Evolutionary conservation across 2,329 filamentous ascomycete species (phyloP), one percentile per base, ranked within the genome.

Genomic region (Torrubiella hemipterigena): DNA sequence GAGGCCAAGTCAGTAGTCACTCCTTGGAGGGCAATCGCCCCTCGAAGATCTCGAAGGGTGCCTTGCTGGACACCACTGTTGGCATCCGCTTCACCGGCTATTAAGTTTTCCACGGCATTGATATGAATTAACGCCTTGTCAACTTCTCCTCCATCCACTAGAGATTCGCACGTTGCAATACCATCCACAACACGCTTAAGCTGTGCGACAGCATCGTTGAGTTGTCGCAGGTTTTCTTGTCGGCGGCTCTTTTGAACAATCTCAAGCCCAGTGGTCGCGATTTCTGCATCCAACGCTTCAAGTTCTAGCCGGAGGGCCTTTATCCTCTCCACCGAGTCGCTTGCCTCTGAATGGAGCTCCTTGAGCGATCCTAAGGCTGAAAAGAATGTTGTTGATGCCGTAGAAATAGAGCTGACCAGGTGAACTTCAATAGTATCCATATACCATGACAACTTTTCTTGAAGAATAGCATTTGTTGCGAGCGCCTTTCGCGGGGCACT

Each of bases 351-450:
- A 51, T 98, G 89, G 9, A 98, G 63, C 50, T 95, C 85, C 42
- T 85, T 81, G 20, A 98, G 62, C 1, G 87, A 93, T 1, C 91
- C 89, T 1, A 98, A 63, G 0, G 91, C 91, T 0, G 86, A 87
- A 48, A 98, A 98, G 55, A 98, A 98, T 0, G 89, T 94, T 1
- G 85, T 86, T 0, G 91, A 96, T 2, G 91, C 91, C 0, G 83
- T 86, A 3, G 89, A 96, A 39, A 98, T 98, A 0, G 87, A 94
- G 19, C 84, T 85, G 44, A 98, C 95, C 7, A 98, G 65, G 51
- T 98, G 91, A 33, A 98, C 85, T 52, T 98, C 91, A 15, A 98
- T 86, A 0, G 91, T 98, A 52, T 98, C 91, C 86, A 98, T 94
- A 54, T 98, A 98, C 91, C 91, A 98, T 1, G 91, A 96, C 10